Base-by-base conservation (phyloP, 2,329 filamentous ascomycete genomes). In the Talaromyces pinophilus region DNA sequence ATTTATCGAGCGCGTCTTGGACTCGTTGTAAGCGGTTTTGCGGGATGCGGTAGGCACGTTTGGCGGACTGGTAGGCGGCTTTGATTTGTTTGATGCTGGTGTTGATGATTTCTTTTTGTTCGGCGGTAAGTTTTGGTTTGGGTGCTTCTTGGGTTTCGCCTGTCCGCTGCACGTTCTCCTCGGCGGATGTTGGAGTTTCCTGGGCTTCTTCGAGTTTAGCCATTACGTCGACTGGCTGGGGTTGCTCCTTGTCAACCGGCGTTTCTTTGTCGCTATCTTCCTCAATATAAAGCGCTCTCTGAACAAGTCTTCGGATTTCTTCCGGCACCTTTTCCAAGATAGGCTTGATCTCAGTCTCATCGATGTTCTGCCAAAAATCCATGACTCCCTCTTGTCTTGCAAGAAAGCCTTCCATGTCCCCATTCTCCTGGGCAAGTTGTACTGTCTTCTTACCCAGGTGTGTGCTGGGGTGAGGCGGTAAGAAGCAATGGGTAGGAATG, bases 401-500 rank as follows among this genome's bases (percentile, higher is more conserved):
- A 44, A 86, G 82, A 70, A 92, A 90, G 10, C 86, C 87, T 40
- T 93, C 90, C 50, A 91, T 81, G 57, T 91, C 87, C 1, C 88
- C 88, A 62, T 90, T 86, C 76, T 92, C 87, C 75, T 91, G 88
- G 0, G 92, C 92, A 63, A 88, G 82, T 72, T 94, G 88, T n/a
- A 87, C 85, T n/a, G 96, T 82, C 75, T 92, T 92, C 79, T 90
- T 91, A 8, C 92, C 93, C 42, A 99, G 79, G 76, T 87, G 97
- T 68, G 92, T 96, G 69, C 90, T 89, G 0, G 93, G 93, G 76
- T 98, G 93, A 0, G 95, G 95, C 22, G 95, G 95, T 38, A 99
- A 82, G 71, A 99, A 91, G 65, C 91, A 92, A 79, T 98, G 93
- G 50, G 91, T 95, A 2, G 95, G 95, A 78, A 99, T 92, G 62